Conservation (phyloP, 129 eudicot species). For the Gnaphalium uliginosum region DNA sequence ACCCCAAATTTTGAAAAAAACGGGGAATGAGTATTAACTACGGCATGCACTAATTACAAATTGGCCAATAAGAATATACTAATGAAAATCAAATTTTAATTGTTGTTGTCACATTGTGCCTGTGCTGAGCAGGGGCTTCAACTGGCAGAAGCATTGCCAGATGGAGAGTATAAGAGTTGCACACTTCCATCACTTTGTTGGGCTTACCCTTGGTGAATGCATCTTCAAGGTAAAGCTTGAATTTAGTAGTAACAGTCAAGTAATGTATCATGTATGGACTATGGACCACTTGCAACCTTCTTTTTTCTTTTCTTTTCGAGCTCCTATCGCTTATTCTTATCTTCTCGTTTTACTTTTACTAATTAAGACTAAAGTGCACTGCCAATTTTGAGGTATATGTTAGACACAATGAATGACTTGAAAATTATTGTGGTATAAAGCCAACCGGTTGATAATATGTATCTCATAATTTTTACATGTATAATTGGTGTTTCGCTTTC, state of each 20-base stretch:
- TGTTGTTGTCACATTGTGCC: slow-evolving; percentile 3
- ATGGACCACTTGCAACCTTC: slow-evolving; percentile 26
- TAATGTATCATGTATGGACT: neutral
- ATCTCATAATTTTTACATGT: neutral
- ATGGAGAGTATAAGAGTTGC: slow-evolving; percentile 5
- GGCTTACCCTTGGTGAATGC: slow-evolving; percentile 14
- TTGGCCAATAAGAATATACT: neutral
- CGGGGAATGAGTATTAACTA: slow-evolving; percentile 11
- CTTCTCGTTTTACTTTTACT: slow-evolving; percentile 6
- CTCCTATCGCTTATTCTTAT: slow-evolving; percentile 14
- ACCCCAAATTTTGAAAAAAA: neutral
- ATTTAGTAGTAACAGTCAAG: slow-evolving; percentile 22
- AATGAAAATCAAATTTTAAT: neutral
- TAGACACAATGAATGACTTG: neutral
- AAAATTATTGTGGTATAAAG: neutral
- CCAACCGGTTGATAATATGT: neutral
- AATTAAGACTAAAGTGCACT: neutral
- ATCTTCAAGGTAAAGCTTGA: slow-evolving; percentile 17
- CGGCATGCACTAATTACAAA: neutral
- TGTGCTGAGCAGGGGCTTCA: slow-evolving; percentile 12
- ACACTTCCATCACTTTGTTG: slow-evolving; percentile 10
- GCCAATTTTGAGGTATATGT: slow-evolving; percentile 19
- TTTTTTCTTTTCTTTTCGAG: neutral
- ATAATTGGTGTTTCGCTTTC: slow-evolving; percentile 1
- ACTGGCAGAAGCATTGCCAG: slow-evolving; percentile 21